A percentile compares a stretch with the other conserved stretches of the same genome.
Conservation (phyloP, 305 asterid species). For the Rubia occidens region DNA sequence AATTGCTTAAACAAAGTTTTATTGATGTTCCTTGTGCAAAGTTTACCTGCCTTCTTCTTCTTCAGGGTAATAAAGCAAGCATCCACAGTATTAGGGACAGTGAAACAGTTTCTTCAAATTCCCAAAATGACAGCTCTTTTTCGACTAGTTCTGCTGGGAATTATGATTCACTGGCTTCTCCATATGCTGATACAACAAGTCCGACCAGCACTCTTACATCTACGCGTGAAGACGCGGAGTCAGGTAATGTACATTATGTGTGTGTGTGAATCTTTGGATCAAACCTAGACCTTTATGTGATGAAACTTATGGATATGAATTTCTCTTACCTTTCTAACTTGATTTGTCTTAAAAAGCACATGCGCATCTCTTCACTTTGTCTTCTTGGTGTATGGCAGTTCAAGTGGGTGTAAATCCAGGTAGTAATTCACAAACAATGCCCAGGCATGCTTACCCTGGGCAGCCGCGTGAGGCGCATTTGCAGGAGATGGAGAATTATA, state of each 20-base stretch:
- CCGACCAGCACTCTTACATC: slow-evolving; percentile 80
- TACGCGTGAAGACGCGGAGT: slow-evolving; percentile 76
- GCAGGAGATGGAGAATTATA: slow-evolving; percentile 18
- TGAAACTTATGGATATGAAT: background rate
- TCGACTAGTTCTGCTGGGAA: slow-evolving; percentile 47
- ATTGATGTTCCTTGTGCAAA: background rate
- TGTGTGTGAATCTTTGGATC: slow-evolving; percentile 6
- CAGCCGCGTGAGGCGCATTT: slow-evolving; percentile 37
- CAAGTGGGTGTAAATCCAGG: slow-evolving; percentile 34
- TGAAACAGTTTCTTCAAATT: slow-evolving; percentile 39
- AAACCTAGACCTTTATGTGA: background rate
- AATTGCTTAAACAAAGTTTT: background rate
- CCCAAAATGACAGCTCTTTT: slow-evolving; percentile 53
- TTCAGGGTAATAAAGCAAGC: slow-evolving; percentile 69
- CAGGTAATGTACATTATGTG: slow-evolving; percentile 38
- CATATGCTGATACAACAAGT: slow-evolving; percentile 43
- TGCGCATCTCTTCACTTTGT: slow-evolving; percentile 9
- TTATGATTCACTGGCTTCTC: slow-evolving; percentile 28
- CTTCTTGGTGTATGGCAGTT: slow-evolving; percentile 14
- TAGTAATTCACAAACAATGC: slow-evolving; percentile 51
- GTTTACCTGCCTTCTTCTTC: background rate
- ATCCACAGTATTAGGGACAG: slow-evolving; percentile 40
- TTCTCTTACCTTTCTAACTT: background rate
- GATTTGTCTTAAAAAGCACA: background rate
- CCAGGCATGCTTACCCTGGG: slow-evolving; percentile 51